Conservation (phyloP, 139 green algal species). For the Bryopsis sp. region DNA sequence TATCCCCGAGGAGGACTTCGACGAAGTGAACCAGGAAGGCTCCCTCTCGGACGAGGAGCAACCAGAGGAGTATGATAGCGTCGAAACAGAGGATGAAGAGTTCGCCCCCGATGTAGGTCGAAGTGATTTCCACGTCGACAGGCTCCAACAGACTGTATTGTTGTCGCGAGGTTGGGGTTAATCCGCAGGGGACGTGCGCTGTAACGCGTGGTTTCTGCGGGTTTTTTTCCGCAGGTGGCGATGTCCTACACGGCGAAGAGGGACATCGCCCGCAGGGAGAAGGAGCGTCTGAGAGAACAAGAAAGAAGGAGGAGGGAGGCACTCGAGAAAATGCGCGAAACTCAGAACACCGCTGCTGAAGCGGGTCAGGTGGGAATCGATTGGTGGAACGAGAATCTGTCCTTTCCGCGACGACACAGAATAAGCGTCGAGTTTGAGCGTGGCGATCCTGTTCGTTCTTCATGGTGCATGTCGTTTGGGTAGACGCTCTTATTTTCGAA, state of each 20-base stretch:
- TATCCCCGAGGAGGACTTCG: conserved; percentile 19
- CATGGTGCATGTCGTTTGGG: too few species aligned
- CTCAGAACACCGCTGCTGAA: conserved; percentile 61
- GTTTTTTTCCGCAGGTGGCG: too few species aligned
- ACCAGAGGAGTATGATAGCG: not conserved
- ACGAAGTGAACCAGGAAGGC: conserved; percentile 18
- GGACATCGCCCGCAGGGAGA: conserved; percentile 60
- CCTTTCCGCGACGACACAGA: not conserved
- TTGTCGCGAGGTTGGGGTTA: too few species aligned
- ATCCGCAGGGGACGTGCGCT: too few species aligned
- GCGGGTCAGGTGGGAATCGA: conserved; percentile 47
- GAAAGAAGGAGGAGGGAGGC: conserved; percentile 70
- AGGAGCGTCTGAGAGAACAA: conserved; percentile 66
- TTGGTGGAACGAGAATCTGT: not conserved
- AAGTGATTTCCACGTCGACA: too few species aligned
- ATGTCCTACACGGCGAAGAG: conserved; percentile 5
- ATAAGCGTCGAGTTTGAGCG: conserved; percentile 18
- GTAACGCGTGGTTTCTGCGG: too few species aligned
- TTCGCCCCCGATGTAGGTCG: not conserved
- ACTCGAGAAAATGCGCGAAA: conserved; percentile 64
- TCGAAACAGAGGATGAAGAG: not conserved
- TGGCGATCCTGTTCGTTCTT: too few species aligned
- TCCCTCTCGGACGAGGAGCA: conserved; percentile 3
- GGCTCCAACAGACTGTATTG: too few species aligned
- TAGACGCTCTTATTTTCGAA: too few species aligned